A percentile compares a stretch with the other conserved stretches of the same genome.
These are phyloP conservation scores for Phalaenopsis hybrid DNA, from an alignment of 116 monocot species.

Conservation along the genomic window DNA sequence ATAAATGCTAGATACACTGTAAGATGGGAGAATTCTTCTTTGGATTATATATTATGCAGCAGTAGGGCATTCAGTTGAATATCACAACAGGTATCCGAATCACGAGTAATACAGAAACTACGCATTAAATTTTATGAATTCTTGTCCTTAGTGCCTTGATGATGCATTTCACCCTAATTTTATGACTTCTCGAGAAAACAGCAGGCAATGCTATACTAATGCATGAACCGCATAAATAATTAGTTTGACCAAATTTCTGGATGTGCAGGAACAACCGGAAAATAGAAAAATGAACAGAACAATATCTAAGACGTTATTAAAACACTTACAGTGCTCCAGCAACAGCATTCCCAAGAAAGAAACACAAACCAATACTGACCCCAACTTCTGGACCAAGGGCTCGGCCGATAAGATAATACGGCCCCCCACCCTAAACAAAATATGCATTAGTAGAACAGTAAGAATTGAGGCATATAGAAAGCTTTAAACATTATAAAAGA, in stretches of 20 bases:
- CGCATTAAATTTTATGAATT: background rate
- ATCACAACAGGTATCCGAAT: background rate
- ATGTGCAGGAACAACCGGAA: background rate
- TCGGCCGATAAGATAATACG: slow-evolving; percentile 96
- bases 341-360: slow-evolving; percentile 97
- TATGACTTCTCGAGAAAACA: background rate
- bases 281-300: slow-evolving; percentile 5
- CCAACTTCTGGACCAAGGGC: slow-evolving; percentile 99
- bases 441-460: background rate
- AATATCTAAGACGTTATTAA: background rate
- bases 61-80: background rate
- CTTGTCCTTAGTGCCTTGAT: background rate
- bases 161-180: background rate
- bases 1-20: too few relatives aligned
- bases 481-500: background rate
- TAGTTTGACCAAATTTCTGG: background rate
- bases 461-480: background rate
- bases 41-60: background rate
- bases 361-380: slow-evolving; percentile 94
- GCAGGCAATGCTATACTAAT: background rate
- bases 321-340: slow-evolving; percentile 88
- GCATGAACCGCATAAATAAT: background rate
- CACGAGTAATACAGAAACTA: background rate
- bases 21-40: too few relatives aligned
- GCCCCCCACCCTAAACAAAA: slow-evolving; percentile 76